phyloP scores from a whole-genome alignment of 306 rosid genomes.

The Comarum palustre region DNA sequence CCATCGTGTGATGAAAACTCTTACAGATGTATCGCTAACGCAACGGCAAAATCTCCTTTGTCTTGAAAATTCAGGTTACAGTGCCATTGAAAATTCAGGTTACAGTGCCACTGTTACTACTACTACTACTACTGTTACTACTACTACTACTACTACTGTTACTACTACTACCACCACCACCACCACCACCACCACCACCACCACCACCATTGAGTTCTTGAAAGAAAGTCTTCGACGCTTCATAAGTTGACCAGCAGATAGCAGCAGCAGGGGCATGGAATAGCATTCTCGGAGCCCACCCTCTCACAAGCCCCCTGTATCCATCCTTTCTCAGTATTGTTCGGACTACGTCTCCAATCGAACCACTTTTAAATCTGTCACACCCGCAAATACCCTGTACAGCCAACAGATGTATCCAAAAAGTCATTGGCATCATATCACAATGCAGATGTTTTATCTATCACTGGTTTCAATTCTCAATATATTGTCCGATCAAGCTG shows the following conservation, averaged over 20 bases:
- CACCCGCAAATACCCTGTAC: slow-evolving; percentile 93
- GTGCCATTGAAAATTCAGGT: slow-evolving; percentile 39
- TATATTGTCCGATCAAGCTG: background rate
- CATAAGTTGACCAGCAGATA: slow-evolving; percentile 96
- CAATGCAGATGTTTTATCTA: background rate
- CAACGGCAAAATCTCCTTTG: slow-evolving; percentile 27
- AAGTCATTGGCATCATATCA: background rate
- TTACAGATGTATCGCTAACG: slow-evolving; percentile 23
- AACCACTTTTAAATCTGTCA: slow-evolving; percentile 80
- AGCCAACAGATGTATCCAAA: background rate
- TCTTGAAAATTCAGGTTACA: slow-evolving; percentile 34
- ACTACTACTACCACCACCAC: slow-evolving; percentile 18
- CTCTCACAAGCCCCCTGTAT: slow-evolving; percentile 77
- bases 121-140: slow-evolving; percentile 22
- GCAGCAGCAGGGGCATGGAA: slow-evolving; percentile 99
- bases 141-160: slow-evolving; percentile 21
- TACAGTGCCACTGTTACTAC: slow-evolving; percentile 29
- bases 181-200: too few relatives aligned
- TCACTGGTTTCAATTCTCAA: background rate
- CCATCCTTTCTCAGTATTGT: slow-evolving; percentile 83
- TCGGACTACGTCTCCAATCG: slow-evolving; percentile 64
- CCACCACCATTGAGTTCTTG: slow-evolving; percentile 57
- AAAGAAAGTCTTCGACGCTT: slow-evolving; percentile 79
- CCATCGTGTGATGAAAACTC: slow-evolving; percentile 19
- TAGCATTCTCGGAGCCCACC: slow-evolving; percentile 96